Evolutionary conservation across 306 rosid genomes (phyloP).

Genomic region (Cercis canadensis): DNA sequence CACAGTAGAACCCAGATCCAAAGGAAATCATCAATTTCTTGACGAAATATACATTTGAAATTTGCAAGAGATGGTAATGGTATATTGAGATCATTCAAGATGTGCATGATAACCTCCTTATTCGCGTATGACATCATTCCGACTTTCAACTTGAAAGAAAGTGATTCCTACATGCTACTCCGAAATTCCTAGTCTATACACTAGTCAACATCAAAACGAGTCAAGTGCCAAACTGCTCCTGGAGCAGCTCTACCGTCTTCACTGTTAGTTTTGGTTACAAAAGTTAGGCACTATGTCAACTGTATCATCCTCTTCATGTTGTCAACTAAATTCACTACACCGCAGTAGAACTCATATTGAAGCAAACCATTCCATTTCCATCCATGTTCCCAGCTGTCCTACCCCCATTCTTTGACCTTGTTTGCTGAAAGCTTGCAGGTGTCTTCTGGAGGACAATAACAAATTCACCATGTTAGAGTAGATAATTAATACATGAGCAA

Average conservation of each 20-base stretch:
- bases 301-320: constrained; percentile 28
- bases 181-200: not conserved
- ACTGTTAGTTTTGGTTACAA: constrained; percentile 19
- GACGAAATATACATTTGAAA: too few species aligned
- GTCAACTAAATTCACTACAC: not conserved
- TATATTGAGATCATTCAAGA: too few species aligned
- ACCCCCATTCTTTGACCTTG: constrained; percentile 27
- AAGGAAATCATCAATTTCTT: too few species aligned
- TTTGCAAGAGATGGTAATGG: too few species aligned
- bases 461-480: constrained; percentile 35
- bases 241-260: constrained; percentile 10
- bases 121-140: not conserved
- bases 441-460: constrained; percentile 42
- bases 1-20: too few species aligned
- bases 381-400: constrained; percentile 18
- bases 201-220: constrained; percentile 1
- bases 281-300: constrained; percentile 37
- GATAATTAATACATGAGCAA: constrained; percentile 4
- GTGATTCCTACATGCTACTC: not conserved
- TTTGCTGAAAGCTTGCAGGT: constrained; percentile 40
- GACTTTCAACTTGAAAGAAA: too few species aligned
- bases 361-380: constrained; percentile 26
- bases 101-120: not conserved
- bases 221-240: constrained; percentile 26
- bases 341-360: not conserved